phyloP scores from a whole-genome alignment of 305 asterid species.

The Withania somnifera region DNA sequence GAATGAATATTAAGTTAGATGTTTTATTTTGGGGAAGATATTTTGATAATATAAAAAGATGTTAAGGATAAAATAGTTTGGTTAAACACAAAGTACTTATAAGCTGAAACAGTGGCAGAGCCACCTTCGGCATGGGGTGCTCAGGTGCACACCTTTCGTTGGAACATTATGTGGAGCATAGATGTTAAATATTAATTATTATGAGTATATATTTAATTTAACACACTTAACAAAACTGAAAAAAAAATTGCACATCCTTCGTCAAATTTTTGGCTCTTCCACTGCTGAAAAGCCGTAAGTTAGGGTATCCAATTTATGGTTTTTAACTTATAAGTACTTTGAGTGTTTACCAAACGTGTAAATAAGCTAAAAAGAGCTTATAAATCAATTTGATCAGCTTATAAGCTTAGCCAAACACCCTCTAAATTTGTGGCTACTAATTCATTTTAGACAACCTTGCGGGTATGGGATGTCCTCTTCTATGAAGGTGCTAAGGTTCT shows the following conservation, averaged over 20 bases:
- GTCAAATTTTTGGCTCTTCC: too few species aligned
- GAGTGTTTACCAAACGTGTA: not conserved
- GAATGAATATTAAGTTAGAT: not conserved
- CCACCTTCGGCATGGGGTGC: too few species aligned
- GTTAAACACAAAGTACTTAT: not conserved
- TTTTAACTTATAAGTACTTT: not conserved
- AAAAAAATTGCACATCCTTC: too few species aligned
- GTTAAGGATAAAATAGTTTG: not conserved
- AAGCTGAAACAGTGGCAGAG: too few species aligned
- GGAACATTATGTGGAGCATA: too few species aligned
- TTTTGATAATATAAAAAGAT: not conserved
- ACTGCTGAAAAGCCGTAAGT: not conserved
- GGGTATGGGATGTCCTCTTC: conserved; percentile 97
- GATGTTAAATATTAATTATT: too few species aligned
- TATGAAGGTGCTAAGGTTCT: conserved; percentile 89
- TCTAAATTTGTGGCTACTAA: not conserved
- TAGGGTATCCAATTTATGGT: not conserved
- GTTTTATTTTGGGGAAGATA: not conserved
- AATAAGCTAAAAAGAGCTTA: not conserved
- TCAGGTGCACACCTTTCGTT: too few species aligned
- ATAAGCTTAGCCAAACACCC: not conserved
- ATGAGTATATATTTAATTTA: too few species aligned
- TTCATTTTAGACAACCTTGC: conserved; percentile 67
- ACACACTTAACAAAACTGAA: too few species aligned
- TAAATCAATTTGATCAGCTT: too few species aligned